These are phyloP conservation scores for Candida sanyaensis DNA, from an alignment of 1,139 yeast species.

Conservation along the genomic window DNA sequence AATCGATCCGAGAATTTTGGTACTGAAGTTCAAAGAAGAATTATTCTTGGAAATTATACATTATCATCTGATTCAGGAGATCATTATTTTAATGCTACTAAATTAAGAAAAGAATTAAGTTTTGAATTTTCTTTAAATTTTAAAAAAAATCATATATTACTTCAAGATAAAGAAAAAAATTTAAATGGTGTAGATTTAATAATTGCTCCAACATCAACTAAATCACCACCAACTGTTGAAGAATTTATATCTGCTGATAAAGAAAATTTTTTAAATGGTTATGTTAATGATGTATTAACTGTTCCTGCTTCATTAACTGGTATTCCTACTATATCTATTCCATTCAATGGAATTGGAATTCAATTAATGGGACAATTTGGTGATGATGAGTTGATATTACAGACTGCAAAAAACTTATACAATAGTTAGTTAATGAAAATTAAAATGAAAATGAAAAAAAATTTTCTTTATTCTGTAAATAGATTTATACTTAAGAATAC, in stretches of 20 bases:
- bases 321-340: conserved; percentile 79
- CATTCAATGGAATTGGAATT: conserved; percentile 56
- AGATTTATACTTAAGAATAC: conserved; percentile 5
- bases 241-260: conserved; percentile 34
- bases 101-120: conserved; percentile 59
- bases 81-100: conserved; percentile 77
- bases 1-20: conserved; percentile 76
- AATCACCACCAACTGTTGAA: conserved; percentile 55
- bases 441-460: too few relatives aligned
- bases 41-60: conserved; percentile 83
- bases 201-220: conserved; percentile 70
- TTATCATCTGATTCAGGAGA: conserved; percentile 77
- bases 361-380: conserved; percentile 90
- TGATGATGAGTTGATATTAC: conserved; percentile 65
- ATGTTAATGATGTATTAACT: conserved; percentile 80
- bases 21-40: conserved; percentile 77
- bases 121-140: conserved; percentile 69
- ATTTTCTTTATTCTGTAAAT: conserved; percentile 6
- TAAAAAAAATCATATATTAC: conserved; percentile 48
- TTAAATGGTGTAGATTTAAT: conserved; percentile 63
- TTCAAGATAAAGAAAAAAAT: conserved; percentile 10
- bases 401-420: conserved; percentile 23
- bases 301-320: conserved; percentile 94
- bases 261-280: conserved; percentile 59
- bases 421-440: not conserved